Percentiles rank a stretch among this genome's conserved stretches.
Conservation (phyloP, 169 alveolate genomes). For the Neospora caninum region DNA sequence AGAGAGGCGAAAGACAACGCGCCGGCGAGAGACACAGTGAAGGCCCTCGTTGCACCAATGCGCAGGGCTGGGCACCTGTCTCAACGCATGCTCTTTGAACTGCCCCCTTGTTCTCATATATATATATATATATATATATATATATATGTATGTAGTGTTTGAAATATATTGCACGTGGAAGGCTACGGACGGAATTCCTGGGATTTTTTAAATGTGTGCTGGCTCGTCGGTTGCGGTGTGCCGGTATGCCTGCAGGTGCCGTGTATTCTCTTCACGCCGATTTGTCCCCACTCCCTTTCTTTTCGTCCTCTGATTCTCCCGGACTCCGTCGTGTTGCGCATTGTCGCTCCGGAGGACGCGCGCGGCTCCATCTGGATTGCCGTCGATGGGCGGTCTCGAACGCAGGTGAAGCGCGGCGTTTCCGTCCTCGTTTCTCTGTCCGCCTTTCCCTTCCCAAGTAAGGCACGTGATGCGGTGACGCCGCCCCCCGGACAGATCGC, state of each 20-base stretch:
- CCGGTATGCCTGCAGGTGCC: slow-evolving; percentile 73
- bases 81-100: too few species aligned
- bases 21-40: too few species aligned
- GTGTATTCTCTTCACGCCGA: slow-evolving; percentile 91
- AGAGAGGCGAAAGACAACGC: too few species aligned
- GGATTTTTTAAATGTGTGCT: too few species aligned
- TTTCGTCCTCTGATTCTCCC: slow-evolving; percentile 94
- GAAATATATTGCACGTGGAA: background rate
- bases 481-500: background rate
- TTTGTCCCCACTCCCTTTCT: slow-evolving; percentile 96
- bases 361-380: slow-evolving; percentile 75
- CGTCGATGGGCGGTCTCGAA: slow-evolving; percentile 60
- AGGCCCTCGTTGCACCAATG: too few species aligned
- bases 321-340: slow-evolving; percentile 70
- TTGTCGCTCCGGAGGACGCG: slow-evolving; percentile 77
- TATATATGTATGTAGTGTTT: background rate
- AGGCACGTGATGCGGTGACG: background rate
- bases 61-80: too few species aligned
- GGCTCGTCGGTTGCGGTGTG: background rate
- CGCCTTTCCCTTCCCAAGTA: slow-evolving; percentile 61
- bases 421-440: slow-evolving; percentile 35
- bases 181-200: too few species aligned
- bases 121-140: background rate
- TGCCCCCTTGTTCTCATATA: background rate
- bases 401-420: slow-evolving; percentile 52